Evolutionary conservation across 2,329 filamentous ascomycete genomes (phyloP).

Genomic region (Acrocalymma vagum): DNA sequence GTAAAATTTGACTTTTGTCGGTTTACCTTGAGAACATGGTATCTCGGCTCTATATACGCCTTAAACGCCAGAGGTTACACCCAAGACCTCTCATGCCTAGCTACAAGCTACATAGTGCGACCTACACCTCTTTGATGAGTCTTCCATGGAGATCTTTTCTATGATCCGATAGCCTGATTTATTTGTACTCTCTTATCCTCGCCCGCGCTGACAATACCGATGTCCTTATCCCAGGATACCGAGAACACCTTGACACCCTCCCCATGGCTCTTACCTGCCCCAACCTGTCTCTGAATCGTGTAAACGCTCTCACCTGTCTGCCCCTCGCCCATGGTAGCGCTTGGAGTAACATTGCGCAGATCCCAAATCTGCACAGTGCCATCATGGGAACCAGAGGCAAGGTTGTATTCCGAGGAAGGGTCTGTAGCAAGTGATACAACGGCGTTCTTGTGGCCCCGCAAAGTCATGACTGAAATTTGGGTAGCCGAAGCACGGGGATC

Average conservation of each 20-base stretch:
- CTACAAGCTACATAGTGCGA: too few species aligned
- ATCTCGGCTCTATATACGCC: slow-evolving; percentile 2
- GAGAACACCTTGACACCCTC: slow-evolving; percentile 91
- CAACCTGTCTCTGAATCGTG: slow-evolving; percentile 76
- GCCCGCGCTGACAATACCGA: slow-evolving; percentile 89
- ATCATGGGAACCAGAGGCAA: slow-evolving; percentile 91
- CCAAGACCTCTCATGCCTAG: too few species aligned
- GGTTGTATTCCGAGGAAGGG: slow-evolving; percentile 77
- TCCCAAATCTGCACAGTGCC: slow-evolving; percentile 96
- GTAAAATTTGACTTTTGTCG: slow-evolving; percentile 1
- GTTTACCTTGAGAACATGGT: background rate
- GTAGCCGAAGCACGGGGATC: slow-evolving; percentile 84
- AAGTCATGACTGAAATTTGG: slow-evolving; percentile 84
- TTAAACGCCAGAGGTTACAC: too few species aligned
- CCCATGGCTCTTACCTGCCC: slow-evolving; percentile 67
- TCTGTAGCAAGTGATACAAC: slow-evolving; percentile 67
- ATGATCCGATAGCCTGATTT: slow-evolving; percentile 59
- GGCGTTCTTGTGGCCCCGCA: slow-evolving; percentile 85
- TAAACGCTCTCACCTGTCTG: slow-evolving; percentile 74
- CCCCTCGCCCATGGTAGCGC: slow-evolving; percentile 60
- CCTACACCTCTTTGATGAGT: too few species aligned
- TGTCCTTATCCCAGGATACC: slow-evolving; percentile 83
- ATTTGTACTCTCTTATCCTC: slow-evolving; percentile 97
- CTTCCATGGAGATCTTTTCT: slow-evolving; percentile 3
- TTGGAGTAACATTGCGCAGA: slow-evolving; percentile 73